phyloP scores from a whole-genome alignment of 2,329 filamentous ascomycete genomes.

The Emergomyces pasteurianus region DNA sequence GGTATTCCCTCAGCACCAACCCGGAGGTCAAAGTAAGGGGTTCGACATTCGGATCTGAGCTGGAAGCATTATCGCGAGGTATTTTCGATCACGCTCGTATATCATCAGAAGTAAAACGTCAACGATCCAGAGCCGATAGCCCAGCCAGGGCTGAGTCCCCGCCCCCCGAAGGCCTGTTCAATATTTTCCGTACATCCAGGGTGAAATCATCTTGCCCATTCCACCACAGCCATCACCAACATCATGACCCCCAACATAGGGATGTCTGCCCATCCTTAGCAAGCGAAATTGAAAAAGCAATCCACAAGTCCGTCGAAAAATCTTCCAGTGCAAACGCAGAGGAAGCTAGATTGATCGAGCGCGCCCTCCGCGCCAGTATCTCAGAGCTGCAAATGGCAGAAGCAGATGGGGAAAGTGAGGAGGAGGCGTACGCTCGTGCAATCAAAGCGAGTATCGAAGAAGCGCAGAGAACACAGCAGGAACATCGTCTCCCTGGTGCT shows the following conservation, averaged over 20 bases:
- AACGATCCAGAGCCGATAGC: neutral
- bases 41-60: constrained; percentile 34
- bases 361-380: constrained; percentile 62
- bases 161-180: neutral
- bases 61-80: constrained; percentile 18
- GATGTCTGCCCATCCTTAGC: neutral
- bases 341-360: constrained; percentile 60
- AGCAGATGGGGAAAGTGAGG: constrained; percentile 27
- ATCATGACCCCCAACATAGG: neutral
- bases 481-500: neutral
- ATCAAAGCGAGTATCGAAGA: constrained; percentile 40
- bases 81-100: constrained; percentile 8
- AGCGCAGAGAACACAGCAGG: constrained; percentile 21
- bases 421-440: constrained; percentile 38
- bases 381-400: constrained; percentile 39
- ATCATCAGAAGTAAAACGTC: constrained; percentile 1
- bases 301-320: constrained; percentile 54
- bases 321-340: constrained; percentile 57
- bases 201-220: neutral
- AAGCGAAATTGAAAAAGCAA: constrained; percentile 59
- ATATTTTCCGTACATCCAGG: neutral
- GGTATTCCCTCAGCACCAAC: constrained; percentile 50
- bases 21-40: constrained; percentile 45
- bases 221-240: neutral
- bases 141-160: neutral